Base-by-base conservation (phyloP, 371 early-diverging fungal species). In the Syncephalastrum racemosum region DNA sequence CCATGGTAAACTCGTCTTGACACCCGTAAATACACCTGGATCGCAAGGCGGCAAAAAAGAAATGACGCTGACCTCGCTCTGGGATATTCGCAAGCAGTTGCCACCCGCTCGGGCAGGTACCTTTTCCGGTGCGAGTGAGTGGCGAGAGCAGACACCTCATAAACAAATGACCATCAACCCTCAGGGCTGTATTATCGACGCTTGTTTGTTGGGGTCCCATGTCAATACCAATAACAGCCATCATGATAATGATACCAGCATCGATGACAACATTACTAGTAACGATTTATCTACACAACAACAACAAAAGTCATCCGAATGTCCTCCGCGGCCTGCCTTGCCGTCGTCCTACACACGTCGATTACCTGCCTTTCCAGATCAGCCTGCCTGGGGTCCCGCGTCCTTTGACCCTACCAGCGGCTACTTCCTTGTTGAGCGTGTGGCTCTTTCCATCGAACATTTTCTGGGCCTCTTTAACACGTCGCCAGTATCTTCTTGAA, bases 1-100 rank as follows among this genome's bases (percentile, higher is more conserved):
- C 22, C 79, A 78, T 57, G 79, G 79, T 7, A 78, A 75, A 47
- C 57, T 78, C 46, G 53, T 78, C 12, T 23, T 78, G 23, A 46
- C 69, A 45, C 58, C 58, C 22, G 53, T 15, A 40, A 40, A 41
- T 15, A 40, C 45, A 16, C 20, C 40, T 13, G 24, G 42, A 51
- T 18, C 36, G 19, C 44, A 42, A 12, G 31, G 16, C 24, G 41
- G 10, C 54, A 53, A 27, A 46, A n/a, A 20, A 27, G 27, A 15
- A 24, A 25, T 47, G n/a, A 47, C 47, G 2, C n/a, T 64, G 25
- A 47, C 27, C n/a, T 68, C 68, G 12, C 46, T 68, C 44, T 63
- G 64, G 56, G 64, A 63, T 54, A 60, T 68, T 15, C 63, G 68
- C 10, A 63, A 60, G 20, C 54, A 55, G n/a, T 45, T 68, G 24